Conservation (phyloP, 169 alveolate genomes). For the Cryptosporidium tyzzeri region DNA sequence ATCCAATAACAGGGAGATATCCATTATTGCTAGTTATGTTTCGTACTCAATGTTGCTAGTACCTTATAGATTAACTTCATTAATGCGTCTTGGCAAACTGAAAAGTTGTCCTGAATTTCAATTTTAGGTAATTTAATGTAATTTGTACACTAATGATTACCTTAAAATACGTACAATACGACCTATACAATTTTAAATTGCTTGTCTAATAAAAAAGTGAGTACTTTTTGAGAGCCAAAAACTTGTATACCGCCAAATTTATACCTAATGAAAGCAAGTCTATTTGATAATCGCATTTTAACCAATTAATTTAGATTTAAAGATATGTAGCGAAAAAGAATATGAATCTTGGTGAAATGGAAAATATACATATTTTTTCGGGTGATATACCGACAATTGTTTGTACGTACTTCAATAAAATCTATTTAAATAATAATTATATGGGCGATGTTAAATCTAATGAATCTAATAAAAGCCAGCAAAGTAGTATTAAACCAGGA, state of each 20-base stretch:
- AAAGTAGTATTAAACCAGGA: not conserved
- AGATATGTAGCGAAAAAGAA: not conserved
- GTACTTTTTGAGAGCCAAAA: slow-evolving; percentile 51
- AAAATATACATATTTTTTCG: slow-evolving; percentile 26
- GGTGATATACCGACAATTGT: slow-evolving; percentile 15
- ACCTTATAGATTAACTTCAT: slow-evolving; percentile 4
- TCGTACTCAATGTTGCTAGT: not conserved
- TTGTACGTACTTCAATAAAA: slow-evolving; percentile 20
- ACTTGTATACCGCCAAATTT: slow-evolving; percentile 48
- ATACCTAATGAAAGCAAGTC: not conserved
- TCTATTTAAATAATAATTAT: not conserved
- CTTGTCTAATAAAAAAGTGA: slow-evolving; percentile 8
- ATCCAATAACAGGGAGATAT: slow-evolving; percentile 84
- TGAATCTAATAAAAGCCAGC: not conserved
- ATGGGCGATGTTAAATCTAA: not conserved
- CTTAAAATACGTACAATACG: not conserved
- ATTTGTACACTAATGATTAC: not conserved
- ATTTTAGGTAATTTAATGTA: not conserved
- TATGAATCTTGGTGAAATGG: not conserved
- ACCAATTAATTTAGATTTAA: not conserved
- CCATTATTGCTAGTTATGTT: slow-evolving; percentile 13
- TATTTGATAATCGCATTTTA: not conserved
- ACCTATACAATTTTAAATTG: not conserved
- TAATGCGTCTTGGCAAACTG: not conserved
- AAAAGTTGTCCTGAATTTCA: not conserved